Evolutionary conservation across 352 stramenopile genomes (phyloP), one percentile per base, ranked within the genome.

Genomic region (Phytophthora idaei): DNA sequence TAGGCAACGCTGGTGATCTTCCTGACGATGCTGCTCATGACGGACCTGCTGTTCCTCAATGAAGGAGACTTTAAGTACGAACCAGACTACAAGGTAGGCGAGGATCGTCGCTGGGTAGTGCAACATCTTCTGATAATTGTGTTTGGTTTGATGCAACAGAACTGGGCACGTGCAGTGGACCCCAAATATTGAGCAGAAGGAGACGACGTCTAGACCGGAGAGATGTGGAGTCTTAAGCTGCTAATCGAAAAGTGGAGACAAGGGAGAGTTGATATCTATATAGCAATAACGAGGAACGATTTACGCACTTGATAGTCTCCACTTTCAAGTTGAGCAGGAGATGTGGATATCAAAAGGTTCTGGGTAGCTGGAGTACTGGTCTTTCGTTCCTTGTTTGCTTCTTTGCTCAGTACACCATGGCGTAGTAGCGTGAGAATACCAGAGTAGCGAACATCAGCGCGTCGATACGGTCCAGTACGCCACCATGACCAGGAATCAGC

Each of bases 401-500:
- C 21, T 34, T 52, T 9, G 5, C 1, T 73, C 42, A 77, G 46
- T 67, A 61, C 15, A 71, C 58, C 56, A 76, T 68, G 1, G 71
- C 67, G 56, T 81, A 87, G 51, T 90, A 90, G 7, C 81, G 53
- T 4, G 81, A 73, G 54, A 92, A 92, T 6, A 92, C 74, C 14
- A 90, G 61, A 15, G 80, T 80, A 4, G 82, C 74, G 58, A 98
- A 98, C 64, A 98, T 96, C 47, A 98, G 96, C 17, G 92, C 97
- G 64, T 99, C 96, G 21, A 98, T 93, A 21, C 95, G 87, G 65
- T 99, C 95, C 37, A 99, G 76, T 2, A 99, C 87, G 10, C 95
- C 97, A 17, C 97, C 97, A 68, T 98, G 96, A 57, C 97, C 97
- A 6, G 97, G 97, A 63, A 99, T 97, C 3, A 99, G 73, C 57